Evolutionary conservation across 2,329 filamentous ascomycete species (phyloP).

Genomic region (Paecilomyces fulvus): DNA sequence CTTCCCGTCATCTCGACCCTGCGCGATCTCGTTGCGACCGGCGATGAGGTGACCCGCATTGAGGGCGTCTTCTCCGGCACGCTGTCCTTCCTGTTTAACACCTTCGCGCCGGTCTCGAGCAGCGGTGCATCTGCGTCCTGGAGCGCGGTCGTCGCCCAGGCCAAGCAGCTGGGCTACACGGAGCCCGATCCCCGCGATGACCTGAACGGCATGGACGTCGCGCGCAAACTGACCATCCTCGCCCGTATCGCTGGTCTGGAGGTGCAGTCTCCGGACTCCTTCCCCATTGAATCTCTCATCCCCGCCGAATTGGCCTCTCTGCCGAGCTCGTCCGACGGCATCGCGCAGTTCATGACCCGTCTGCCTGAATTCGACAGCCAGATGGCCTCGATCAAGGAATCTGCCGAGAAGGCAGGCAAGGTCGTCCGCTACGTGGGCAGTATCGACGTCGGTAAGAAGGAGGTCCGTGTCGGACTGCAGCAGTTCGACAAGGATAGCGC

Average conservation of each 20-base stretch:
- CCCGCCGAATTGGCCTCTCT: conserved; percentile 75
- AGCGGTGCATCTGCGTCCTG: conserved; percentile 61
- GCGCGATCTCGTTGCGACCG: conserved; percentile 88
- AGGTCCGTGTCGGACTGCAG: conserved; percentile 87
- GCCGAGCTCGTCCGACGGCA: conserved; percentile 45
- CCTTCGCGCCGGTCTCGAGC: conserved; percentile 74
- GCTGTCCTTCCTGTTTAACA: conserved; percentile 98
- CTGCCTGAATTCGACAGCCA: conserved; percentile 75
- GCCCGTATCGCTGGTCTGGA: conserved; percentile 75
- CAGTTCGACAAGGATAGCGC: conserved; percentile 81
- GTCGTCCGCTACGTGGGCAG: conserved; percentile 91
- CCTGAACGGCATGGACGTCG: conserved; percentile 80
- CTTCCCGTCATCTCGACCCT: conserved; percentile 89
- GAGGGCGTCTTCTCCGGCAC: conserved; percentile 97
- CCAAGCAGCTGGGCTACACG: conserved; percentile 87
- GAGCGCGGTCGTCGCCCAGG: conserved; percentile 84
- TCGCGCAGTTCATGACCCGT: conserved; percentile 76
- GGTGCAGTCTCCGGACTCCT: conserved; percentile 74
- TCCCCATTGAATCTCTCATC: conserved; percentile 90
- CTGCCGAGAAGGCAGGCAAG: conserved; percentile 79
- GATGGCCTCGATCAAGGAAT: conserved; percentile 82
- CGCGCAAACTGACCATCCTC: conserved; percentile 92
- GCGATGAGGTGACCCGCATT: conserved; percentile 82
- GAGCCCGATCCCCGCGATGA: conserved; percentile 83
- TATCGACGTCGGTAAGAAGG: conserved; percentile 71